phyloP scores from a whole-genome alignment of 306 rosid species.

The Prunus mongolica region DNA sequence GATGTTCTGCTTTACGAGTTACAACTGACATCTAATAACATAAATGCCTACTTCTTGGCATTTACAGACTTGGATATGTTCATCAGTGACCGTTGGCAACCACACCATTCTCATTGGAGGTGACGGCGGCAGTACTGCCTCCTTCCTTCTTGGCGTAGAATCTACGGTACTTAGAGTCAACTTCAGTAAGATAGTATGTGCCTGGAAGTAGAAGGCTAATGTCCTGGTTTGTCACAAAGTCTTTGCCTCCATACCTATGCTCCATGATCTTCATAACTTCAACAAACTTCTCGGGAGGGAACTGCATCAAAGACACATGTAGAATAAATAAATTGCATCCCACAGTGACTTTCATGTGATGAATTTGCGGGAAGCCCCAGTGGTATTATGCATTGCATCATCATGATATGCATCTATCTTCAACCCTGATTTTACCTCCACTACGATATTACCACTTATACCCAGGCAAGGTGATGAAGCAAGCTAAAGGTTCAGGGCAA shows the following conservation, averaged over 20 bases:
- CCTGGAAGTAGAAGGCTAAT: conserved; percentile 66
- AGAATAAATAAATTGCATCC: conserved; percentile 25
- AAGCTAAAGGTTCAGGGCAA: neutral
- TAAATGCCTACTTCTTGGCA: conserved; percentile 13
- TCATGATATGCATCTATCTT: no score
- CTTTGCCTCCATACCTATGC: conserved; percentile 92
- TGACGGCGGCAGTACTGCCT: conserved; percentile 13
- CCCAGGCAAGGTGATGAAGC: neutral
- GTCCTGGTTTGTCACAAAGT: conserved; percentile 88
- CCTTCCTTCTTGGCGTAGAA: conserved; percentile 61
- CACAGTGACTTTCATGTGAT: neutral
- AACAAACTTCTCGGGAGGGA: conserved; percentile 69
- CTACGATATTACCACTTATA: no score
- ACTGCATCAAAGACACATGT: conserved; percentile 40
- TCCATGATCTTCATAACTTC: conserved; percentile 92
- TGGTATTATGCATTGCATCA: no score
- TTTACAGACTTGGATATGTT: neutral
- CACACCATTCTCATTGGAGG: conserved; percentile 32
- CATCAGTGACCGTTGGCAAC: conserved; percentile 61
- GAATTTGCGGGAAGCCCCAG: neutral
- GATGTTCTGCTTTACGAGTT: conserved; percentile 17
- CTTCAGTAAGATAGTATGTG: conserved; percentile 95
- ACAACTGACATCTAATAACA: conserved; percentile 12
- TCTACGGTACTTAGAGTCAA: conserved; percentile 80
- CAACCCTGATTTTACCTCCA: no score